Conservation (phyloP, 352 stramenopile species). For the Phytophthora sansomeana region DNA sequence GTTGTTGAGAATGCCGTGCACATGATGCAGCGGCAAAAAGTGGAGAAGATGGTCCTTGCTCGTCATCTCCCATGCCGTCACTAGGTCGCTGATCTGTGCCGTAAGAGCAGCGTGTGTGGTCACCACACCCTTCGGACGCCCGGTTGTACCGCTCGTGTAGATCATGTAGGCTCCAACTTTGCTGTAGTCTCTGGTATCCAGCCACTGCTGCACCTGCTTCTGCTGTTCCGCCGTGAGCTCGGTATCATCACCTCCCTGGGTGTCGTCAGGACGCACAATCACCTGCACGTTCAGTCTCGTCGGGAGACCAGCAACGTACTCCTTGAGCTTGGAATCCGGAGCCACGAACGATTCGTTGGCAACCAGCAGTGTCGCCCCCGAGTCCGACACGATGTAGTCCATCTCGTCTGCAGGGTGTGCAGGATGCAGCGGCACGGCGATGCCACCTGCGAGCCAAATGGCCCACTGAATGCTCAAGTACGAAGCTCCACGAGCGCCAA, state of each 20-base stretch:
- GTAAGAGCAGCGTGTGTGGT: slow-evolving; percentile 74
- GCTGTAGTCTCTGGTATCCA: slow-evolving; percentile 33
- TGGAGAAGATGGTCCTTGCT: slow-evolving; percentile 85
- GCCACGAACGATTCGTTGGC: slow-evolving; percentile 52
- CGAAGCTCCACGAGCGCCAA: slow-evolving; percentile 52
- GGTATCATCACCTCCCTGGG: slow-evolving; percentile 12
- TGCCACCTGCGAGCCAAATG: slow-evolving; percentile 72
- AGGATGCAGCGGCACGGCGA: slow-evolving; percentile 73
- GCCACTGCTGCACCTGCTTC: slow-evolving; percentile 43
- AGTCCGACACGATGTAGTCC: slow-evolving; percentile 78
- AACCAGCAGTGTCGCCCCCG: slow-evolving; percentile 53
- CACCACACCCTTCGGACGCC: slow-evolving; percentile 85
- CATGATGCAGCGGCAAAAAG: slow-evolving; percentile 91
- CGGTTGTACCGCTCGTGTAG: slow-evolving; percentile 90
- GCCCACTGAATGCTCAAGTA: slow-evolving; percentile 81
- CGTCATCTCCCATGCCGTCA: slow-evolving; percentile 87
- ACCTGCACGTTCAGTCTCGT: slow-evolving; percentile 36
- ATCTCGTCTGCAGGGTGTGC: slow-evolving; percentile 70
- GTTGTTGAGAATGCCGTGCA: slow-evolving; percentile 93
- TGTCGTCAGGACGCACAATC: slow-evolving; percentile 32
- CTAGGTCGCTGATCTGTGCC: slow-evolving; percentile 84
- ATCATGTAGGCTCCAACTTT: slow-evolving; percentile 60
- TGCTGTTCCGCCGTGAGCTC: slow-evolving; percentile 23
- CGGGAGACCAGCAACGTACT: slow-evolving; percentile 32
- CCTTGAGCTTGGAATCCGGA: slow-evolving; percentile 24